Evolutionary conservation across 2,329 filamentous ascomycete species (phyloP).

Genomic region (Cladosporium cucumerinum): DNA sequence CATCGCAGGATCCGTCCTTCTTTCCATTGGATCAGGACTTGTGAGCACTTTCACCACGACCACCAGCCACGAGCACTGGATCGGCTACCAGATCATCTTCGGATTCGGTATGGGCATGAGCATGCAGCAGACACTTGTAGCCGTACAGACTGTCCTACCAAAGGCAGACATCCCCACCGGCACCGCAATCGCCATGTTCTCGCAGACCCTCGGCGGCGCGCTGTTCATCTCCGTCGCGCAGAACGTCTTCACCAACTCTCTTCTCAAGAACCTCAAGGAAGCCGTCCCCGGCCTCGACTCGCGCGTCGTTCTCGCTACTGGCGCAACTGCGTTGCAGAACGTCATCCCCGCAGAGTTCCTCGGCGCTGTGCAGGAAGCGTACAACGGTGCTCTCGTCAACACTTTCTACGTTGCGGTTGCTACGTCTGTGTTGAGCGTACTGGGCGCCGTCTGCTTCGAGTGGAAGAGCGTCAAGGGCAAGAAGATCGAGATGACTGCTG

Average conservation of each 20-base stretch:
- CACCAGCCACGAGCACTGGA: constrained; percentile 38
- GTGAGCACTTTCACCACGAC: constrained; percentile 43
- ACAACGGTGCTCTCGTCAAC: constrained; percentile 59
- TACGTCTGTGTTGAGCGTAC: constrained; percentile 51
- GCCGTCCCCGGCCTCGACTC: constrained; percentile 45
- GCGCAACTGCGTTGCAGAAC: constrained; percentile 58
- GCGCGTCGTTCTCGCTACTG: constrained; percentile 42
- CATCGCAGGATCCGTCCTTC: constrained; percentile 36
- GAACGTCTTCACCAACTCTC: constrained; percentile 50
- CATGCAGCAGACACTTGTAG: constrained; percentile 48
- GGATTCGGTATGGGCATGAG: constrained; percentile 46
- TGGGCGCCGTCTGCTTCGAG: constrained; percentile 57
- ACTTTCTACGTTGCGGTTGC: constrained; percentile 61
- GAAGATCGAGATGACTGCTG: constrained; percentile 39
- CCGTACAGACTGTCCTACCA: constrained; percentile 45
- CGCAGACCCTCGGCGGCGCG: constrained; percentile 47
- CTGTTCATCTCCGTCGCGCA: constrained; percentile 50
- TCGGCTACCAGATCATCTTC: constrained; percentile 38
- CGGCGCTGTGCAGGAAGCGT: constrained; percentile 56
- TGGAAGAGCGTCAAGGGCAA: constrained; percentile 63
- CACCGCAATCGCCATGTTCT: constrained; percentile 48
- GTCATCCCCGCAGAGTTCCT: constrained; percentile 52
- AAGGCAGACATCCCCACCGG: constrained; percentile 45
- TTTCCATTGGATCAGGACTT: constrained; percentile 47
- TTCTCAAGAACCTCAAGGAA: constrained; percentile 39